Conservation (phyloP, 805 yeast species). For the Starmerella bombicola region DNA sequence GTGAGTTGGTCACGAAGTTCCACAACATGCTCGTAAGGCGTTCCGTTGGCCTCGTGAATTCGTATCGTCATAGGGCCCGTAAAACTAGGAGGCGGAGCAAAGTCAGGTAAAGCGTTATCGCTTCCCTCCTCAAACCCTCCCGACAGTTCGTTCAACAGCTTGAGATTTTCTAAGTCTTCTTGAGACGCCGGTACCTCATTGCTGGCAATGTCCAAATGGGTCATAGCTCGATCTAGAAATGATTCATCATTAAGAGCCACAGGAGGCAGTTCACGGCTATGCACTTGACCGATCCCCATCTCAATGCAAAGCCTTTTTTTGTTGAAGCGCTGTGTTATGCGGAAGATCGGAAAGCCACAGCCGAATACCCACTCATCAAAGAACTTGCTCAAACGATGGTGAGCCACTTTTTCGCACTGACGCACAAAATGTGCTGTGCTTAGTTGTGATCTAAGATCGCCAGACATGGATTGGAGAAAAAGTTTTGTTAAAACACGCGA, state of each 20-base stretch:
- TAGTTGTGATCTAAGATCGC: constrained; percentile 66
- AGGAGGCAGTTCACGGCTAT: constrained; percentile 32
- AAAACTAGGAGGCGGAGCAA: constrained; percentile 15
- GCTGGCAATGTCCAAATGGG: constrained; percentile 17
- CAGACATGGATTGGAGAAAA: constrained; percentile 89
- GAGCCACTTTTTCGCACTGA: constrained; percentile 90
- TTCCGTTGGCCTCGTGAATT: constrained; percentile 95
- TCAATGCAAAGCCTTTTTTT: constrained; percentile 89
- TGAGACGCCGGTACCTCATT: constrained; percentile 23
- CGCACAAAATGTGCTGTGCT: constrained; percentile 79
- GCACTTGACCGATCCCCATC: constrained; percentile 86
- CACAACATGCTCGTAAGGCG: constrained; percentile 96
- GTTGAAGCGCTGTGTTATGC: constrained; percentile 84
- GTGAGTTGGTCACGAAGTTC: constrained; percentile 76
- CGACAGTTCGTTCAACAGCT: constrained; percentile 1
- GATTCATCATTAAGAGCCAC: constrained; percentile 28
- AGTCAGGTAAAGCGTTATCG: constrained; percentile 1
- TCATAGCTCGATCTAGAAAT: constrained; percentile 33
- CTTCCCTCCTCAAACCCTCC: background rate
- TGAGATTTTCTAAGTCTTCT: constrained; percentile 1
- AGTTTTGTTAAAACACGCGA: constrained; percentile 84
- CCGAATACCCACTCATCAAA: constrained; percentile 91
- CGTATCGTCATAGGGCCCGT: constrained; percentile 94
- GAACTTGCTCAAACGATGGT: constrained; percentile 66
- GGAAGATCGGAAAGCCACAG: constrained; percentile 75